Conservation (phyloP, 2,329 filamentous ascomycete genomes). For the Capronia americana region DNA sequence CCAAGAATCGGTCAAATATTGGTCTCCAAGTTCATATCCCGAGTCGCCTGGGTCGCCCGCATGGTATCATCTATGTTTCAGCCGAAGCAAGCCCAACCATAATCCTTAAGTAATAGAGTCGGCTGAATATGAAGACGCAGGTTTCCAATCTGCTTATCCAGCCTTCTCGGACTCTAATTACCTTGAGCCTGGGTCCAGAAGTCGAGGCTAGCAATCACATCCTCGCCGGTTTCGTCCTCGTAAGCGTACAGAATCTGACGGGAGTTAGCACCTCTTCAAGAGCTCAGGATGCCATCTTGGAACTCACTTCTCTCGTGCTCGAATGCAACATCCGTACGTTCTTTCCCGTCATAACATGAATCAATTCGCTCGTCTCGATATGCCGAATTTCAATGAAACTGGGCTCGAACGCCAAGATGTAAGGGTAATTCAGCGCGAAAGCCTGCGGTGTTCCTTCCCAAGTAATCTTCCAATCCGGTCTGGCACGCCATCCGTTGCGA, state of each 20-base stretch:
- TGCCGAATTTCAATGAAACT: conserved; percentile 97
- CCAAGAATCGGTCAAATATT: background rate
- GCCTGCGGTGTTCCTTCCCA: conserved; percentile 94
- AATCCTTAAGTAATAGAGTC: background rate
- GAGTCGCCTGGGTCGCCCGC: background rate
- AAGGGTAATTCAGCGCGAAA: conserved; percentile 94
- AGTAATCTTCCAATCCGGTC: conserved; percentile 94
- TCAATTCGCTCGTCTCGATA: conserved; percentile 86
- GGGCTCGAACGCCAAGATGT: conserved; percentile 95
- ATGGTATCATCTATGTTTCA: conserved; percentile 4
- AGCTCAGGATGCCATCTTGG: conserved; percentile 21
- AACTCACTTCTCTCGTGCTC: conserved; percentile 90
- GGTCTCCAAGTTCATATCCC: conserved; percentile 9
- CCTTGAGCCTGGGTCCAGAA: conserved; percentile 72
- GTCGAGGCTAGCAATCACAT: conserved; percentile 92
- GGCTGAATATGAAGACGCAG: background rate
- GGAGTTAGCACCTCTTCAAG: background rate
- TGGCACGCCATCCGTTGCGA: conserved; percentile 93
- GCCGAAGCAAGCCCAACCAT: background rate
- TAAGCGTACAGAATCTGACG: conserved; percentile 95
- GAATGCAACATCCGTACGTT: conserved; percentile 98
- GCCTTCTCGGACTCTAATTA: conserved; percentile 5
- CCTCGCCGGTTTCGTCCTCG: conserved; percentile 91
- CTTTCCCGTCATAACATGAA: conserved; percentile 95
- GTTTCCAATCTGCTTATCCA: conserved; percentile 16